Percentiles rank a stretch among this genome's conserved stretches.
phyloP scores from a whole-genome alignment of 148 eudicot species.

The Silene latifolia region DNA sequence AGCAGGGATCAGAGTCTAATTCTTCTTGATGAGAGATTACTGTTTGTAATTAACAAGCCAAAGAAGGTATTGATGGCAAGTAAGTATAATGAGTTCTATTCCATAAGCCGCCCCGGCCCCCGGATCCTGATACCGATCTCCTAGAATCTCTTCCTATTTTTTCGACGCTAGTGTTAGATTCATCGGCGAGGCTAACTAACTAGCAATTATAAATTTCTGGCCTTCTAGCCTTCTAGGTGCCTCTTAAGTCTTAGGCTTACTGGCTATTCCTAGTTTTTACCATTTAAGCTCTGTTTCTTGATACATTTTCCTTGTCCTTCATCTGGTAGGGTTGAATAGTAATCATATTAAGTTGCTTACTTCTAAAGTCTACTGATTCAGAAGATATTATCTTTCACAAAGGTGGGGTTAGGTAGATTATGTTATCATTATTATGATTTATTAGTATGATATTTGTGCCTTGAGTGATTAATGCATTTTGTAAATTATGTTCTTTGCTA shows the following conservation, averaged over 20 bases:
- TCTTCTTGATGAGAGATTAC: too few species aligned
- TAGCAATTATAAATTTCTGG: too few species aligned
- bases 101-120: background rate
- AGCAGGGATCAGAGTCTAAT: background rate
- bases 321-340: background rate
- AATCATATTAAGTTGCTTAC: conserved; percentile 6
- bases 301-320: background rate
- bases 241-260: too few species aligned
- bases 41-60: background rate
- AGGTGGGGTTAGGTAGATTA: conserved; percentile 5
- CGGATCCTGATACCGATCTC: too few species aligned
- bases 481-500: background rate
- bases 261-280: too few species aligned
- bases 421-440: background rate
- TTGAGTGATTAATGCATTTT: background rate
- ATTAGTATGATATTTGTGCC: background rate
- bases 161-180: too few species aligned
- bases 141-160: too few species aligned
- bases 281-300: conserved; percentile 5
- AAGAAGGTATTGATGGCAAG: background rate
- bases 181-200: too few species aligned
- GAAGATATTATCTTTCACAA: background rate
- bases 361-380: background rate
- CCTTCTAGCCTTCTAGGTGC: too few species aligned
- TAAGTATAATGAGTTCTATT: conserved; percentile 11